Base-by-base conservation (phyloP, 2,329 filamentous ascomycete genomes). In the Colletotrichum destructivum region DNA sequence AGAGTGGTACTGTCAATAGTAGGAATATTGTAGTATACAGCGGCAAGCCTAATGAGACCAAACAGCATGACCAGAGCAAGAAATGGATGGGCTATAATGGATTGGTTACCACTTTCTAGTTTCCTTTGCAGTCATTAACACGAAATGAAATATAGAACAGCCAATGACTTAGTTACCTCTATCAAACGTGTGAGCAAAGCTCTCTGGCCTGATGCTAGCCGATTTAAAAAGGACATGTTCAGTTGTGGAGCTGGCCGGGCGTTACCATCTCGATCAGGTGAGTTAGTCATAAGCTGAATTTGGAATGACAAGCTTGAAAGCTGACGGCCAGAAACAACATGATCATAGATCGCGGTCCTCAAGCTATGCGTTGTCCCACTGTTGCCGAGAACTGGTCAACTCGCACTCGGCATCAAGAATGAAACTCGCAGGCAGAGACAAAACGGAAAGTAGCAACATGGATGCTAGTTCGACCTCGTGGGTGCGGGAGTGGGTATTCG, bases 1-100 rank as follows among this genome's bases (percentile, higher is more conserved):
- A 75, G 75, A 79, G 74, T 62, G 78, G 78, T 18, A 77, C 74
- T 15, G 51, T 77, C 42, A 74, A 59, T 21, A 26, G 35, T 11
- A 75, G 71, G 35, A 66, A 60, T 12, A 57, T 66, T 8, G 74
- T 77, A 3, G 56, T 54, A 4, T 78, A 76, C 47, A 72, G 72
- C 11, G 73, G 70, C 13, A 71, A 71, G 51, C 49, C 16, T 12
- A 31, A 47, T 13, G 47, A 55, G 7, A 38, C 9, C 3, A 9
- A 52, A 38, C 26, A 59, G 12, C 4, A 21, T 21, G 26, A 47
- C 26, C n/a, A 51, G 44, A 9, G 15, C 16, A 63, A 63, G 15
- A 61, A 11, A n/a, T 42, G 42, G 56, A 35, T n/a, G 46, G 65
- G 21, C 46, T 63, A 13, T 63, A 15, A 49, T 47, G 35, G 49